Conservation (phyloP, 2,329 filamentous ascomycete species). For the Knoxdaviesia proteae region DNA sequence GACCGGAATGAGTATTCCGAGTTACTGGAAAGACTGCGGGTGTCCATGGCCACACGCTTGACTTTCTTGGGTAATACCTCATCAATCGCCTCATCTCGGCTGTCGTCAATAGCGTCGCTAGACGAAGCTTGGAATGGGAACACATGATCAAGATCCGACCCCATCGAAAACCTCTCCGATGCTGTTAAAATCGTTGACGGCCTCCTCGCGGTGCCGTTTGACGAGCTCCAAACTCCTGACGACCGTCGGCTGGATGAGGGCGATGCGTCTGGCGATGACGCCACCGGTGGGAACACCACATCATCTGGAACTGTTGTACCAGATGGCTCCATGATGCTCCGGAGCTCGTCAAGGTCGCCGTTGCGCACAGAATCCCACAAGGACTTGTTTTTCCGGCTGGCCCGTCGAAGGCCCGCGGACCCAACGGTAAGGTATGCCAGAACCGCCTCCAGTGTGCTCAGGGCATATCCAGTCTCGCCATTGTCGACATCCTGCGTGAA, state of each 20-base stretch:
- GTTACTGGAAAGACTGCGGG: conserved; percentile 67
- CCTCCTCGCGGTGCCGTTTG: conserved; percentile 12
- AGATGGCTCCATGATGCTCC: conserved; percentile 56
- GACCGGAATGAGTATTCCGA: conserved; percentile 73
- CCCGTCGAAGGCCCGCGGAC: conserved; percentile 60
- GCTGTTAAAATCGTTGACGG: conserved; percentile 10
- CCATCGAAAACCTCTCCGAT: conserved; percentile 31
- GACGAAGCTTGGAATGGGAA: conserved; percentile 55
- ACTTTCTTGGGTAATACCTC: conserved; percentile 22
- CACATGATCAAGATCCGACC: conserved; percentile 54
- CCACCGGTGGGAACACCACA: conserved; percentile 6
- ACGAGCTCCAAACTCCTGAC: conserved; percentile 25
- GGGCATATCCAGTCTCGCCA: conserved; percentile 84
- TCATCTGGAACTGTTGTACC: conserved; percentile 17
- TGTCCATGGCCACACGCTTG: conserved; percentile 79
- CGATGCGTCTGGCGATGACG: conserved; percentile 6
- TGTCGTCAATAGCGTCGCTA: conserved; percentile 16
- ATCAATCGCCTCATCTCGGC: conserved; percentile 13
- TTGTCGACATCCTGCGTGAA: conserved; percentile 96
- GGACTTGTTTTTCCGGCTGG: conserved; percentile 66
- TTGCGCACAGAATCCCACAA: conserved; percentile 71
- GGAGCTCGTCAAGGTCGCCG: conserved; percentile 59
- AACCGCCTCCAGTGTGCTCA: conserved; percentile 92
- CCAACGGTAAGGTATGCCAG: conserved; percentile 70
- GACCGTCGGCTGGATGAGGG: conserved; percentile 20